Evolutionary conservation across 176 grass and related monocot species (phyloP).

Genomic region (Hordeum marinum): DNA sequence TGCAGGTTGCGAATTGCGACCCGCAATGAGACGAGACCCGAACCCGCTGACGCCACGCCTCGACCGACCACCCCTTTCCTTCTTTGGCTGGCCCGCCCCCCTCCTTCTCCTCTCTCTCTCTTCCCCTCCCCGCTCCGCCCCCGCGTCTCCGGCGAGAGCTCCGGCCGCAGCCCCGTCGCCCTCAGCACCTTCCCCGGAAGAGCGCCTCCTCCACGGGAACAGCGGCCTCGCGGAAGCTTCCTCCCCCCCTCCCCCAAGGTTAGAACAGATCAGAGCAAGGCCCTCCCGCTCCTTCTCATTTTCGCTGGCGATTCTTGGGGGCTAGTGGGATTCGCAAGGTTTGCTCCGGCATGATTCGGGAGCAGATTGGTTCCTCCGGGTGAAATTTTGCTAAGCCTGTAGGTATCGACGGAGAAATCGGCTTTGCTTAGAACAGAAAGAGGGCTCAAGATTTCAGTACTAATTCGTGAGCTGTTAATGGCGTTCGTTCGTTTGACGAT

Average conservation of each 20-base stretch:
- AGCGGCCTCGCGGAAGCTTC: neutral
- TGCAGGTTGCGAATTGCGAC: conserved; percentile 29
- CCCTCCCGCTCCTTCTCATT: neutral
- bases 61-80: conserved; percentile 2
- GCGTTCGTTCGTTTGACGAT: neutral
- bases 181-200: neutral
- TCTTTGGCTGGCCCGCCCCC: conserved; percentile 8
- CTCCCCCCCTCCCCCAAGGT: conserved; percentile 1
- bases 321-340: neutral
- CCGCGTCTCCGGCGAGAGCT: conserved; percentile 35
- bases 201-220: neutral
- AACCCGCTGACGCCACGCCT: neutral
- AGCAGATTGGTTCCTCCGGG: neutral
- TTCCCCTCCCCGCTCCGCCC: neutral
- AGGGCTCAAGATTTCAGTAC: neutral
- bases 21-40: conserved; percentile 5
- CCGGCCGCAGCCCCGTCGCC: neutral
- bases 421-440: neutral
- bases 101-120: neutral
- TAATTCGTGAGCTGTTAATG: neutral
- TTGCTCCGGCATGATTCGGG: neutral
- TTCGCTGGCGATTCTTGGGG: neutral
- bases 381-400: neutral
- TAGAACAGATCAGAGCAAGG: conserved; percentile 39
- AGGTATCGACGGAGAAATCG: neutral